Evolutionary conservation across 2,329 filamentous ascomycete species (phyloP), one percentile per base, ranked within the genome.

Genomic region (Colletotrichum tropicicola): DNA sequence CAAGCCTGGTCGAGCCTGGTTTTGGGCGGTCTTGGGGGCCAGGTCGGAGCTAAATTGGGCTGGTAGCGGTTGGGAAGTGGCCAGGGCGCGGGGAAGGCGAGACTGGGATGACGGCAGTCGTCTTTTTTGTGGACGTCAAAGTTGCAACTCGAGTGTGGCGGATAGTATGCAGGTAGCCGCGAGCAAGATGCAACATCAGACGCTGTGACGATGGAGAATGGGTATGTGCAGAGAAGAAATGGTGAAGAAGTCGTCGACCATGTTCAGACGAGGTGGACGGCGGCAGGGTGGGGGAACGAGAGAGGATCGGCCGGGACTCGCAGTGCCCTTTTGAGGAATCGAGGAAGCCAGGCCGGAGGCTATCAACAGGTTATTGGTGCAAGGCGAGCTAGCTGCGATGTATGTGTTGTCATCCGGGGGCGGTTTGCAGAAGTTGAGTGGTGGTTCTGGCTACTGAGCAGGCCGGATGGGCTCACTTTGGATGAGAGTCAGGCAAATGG

Each of bases 11-110:
- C 39, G 43, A 61, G 64, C 63, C 43, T 54, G 43, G 62, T 39
- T 43, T 48, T 32, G 41, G 56, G 35, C 41, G 41, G 61, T 48
- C 30, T 67, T 51, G 56, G 45, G 51, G 37, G n/a, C 44, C 41
- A 47, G 61, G 35, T 62, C 56, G 27, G 62, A 61, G 56, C 65
- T 62, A 58, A 44, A 55, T 53, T 48, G 47, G 53, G 41, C 45
- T 62, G 44, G 62, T 35, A 58, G 62, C 57, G 65, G 61, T 51
- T 65, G 65, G 61, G 55, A 39, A 30, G 51, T 60, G 60, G 51
- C 17, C 35, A 27, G 39, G 44, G 39, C 39, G 57, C 57, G 56
- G 56, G 35, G 39, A 58, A 28, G 21, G 51, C 62, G 64, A 65
- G 59, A 64, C 66, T 56, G 28, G 28, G 52, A 56, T 67, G 65